Conservation (phyloP, 805 yeast genomes). For the Allodekkera sacchari region DNA sequence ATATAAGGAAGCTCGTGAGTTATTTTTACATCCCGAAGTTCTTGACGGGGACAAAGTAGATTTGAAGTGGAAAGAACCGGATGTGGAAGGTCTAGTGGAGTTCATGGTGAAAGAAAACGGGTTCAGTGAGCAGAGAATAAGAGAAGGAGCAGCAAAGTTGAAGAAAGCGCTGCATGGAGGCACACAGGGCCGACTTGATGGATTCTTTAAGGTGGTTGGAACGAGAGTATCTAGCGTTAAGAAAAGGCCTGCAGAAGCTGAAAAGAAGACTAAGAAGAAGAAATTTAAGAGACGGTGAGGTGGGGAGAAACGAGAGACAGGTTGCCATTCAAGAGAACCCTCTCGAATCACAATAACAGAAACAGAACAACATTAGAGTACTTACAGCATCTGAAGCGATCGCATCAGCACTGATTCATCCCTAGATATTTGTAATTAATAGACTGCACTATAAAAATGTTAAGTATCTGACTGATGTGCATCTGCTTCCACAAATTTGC, state of each 20-base stretch:
- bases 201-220: slow-evolving; percentile 66
- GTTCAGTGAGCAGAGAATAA: slow-evolving; percentile 86
- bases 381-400: no score
- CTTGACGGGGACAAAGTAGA: slow-evolving; percentile 49
- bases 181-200: slow-evolving; percentile 86
- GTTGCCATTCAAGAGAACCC: neutral
- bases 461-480: no score
- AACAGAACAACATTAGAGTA: no score
- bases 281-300: no score
- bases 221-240: slow-evolving; percentile 39
- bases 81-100: slow-evolving; percentile 72
- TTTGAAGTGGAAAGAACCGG: slow-evolving; percentile 85
- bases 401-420: no score
- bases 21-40: slow-evolving; percentile 81
- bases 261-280: slow-evolving; percentile 15
- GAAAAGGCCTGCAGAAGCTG: slow-evolving; percentile 23
- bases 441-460: no score
- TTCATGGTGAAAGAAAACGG: slow-evolving; percentile 85
- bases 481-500: slow-evolving; percentile 23
- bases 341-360: no score
- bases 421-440: no score
- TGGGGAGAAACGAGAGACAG: neutral
- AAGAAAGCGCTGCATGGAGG: slow-evolving; percentile 78
- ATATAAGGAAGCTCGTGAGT: slow-evolving; percentile 73
- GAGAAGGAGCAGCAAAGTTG: slow-evolving; percentile 77